A percentile compares a stretch with the other conserved stretches of the same genome.
Evolutionary conservation across 2,329 filamentous ascomycete species (phyloP).

Genomic region (Botrytis byssoidea): DNA sequence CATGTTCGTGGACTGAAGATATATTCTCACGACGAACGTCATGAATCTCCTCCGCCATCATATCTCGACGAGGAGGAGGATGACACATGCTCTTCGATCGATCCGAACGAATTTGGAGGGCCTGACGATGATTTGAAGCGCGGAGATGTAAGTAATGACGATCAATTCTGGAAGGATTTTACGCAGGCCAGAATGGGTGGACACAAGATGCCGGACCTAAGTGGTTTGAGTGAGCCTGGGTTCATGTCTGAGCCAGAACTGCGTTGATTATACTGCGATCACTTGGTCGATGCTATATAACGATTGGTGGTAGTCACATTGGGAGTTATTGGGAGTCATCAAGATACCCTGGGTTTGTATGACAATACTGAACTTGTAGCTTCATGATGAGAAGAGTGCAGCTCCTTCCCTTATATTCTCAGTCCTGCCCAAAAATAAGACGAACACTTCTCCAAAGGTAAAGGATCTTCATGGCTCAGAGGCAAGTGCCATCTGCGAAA

Average conservation of each 20-base stretch:
- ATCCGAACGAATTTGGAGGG: neutral
- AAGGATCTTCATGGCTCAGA: neutral
- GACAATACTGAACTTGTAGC: neutral
- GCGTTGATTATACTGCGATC: constrained; percentile 26
- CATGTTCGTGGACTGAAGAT: constrained; percentile 92
- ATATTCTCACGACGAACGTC: constrained; percentile 50
- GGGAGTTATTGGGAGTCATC: constrained; percentile 5
- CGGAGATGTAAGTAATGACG: constrained; percentile 21
- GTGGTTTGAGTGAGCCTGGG: constrained; percentile 34
- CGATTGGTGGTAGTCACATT: neutral
- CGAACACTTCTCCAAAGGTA: neutral
- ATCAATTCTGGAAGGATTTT: constrained; percentile 11
- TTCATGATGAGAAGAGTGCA: neutral
- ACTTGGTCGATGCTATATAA: neutral
- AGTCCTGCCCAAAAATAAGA: neutral
- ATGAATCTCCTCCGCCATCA: constrained; percentile 26
- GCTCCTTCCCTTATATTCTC: neutral
- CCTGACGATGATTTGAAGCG: constrained; percentile 9
- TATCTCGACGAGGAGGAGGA: constrained; percentile 22
- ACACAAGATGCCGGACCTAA: constrained; percentile 17
- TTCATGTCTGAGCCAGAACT: constrained; percentile 41
- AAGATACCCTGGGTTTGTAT: constrained; percentile 16
- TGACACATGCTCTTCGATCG: constrained; percentile 4
- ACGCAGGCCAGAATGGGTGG: neutral
- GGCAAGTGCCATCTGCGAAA: neutral